A percentile compares a stretch with the other conserved stretches of the same genome.
Conservation (phyloP, 2,329 filamentous ascomycete genomes). For the Ambrosiella cleistominuta region DNA sequence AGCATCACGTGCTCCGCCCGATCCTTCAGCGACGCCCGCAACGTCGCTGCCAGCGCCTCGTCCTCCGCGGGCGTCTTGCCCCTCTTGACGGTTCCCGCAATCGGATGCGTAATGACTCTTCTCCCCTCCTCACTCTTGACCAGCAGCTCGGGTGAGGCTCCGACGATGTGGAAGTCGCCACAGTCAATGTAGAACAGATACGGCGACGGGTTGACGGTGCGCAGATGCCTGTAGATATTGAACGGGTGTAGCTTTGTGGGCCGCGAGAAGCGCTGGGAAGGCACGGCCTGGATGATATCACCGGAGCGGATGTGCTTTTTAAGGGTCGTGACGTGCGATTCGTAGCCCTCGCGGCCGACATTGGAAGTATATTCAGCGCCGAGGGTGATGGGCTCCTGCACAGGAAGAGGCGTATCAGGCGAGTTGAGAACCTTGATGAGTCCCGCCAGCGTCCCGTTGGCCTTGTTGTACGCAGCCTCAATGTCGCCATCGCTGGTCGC, state of each 20-base stretch:
- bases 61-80: slow-evolving; percentile 71
- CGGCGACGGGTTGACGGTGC: slow-evolving; percentile 92
- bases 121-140: slow-evolving; percentile 77
- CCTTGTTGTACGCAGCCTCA: slow-evolving; percentile 42
- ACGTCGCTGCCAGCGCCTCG: slow-evolving; percentile 56
- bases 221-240: slow-evolving; percentile 91
- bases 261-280: slow-evolving; percentile 78
- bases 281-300: slow-evolving; percentile 95
- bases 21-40: slow-evolving; percentile 72
- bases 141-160: slow-evolving; percentile 83
- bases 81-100: slow-evolving; percentile 85
- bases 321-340: slow-evolving; percentile 66
- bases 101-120: slow-evolving; percentile 78
- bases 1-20: slow-evolving; percentile 94
- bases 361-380: slow-evolving; percentile 78
- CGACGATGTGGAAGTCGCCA: slow-evolving; percentile 81
- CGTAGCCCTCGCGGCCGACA: slow-evolving; percentile 75
- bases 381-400: slow-evolving; percentile 53
- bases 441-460: slow-evolving; percentile 43
- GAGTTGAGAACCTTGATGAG: slow-evolving; percentile 56
- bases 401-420: slow-evolving; percentile 59
- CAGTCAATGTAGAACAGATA: slow-evolving; percentile 96
- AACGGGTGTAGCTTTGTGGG: slow-evolving; percentile 88
- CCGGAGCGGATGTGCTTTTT: slow-evolving; percentile 84
- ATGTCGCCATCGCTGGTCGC: slow-evolving; percentile 39